These are phyloP conservation scores for Fusarium sp. DNA, from an alignment of 2,329 filamentous ascomycete genomes.

Conservation along the genomic window DNA sequence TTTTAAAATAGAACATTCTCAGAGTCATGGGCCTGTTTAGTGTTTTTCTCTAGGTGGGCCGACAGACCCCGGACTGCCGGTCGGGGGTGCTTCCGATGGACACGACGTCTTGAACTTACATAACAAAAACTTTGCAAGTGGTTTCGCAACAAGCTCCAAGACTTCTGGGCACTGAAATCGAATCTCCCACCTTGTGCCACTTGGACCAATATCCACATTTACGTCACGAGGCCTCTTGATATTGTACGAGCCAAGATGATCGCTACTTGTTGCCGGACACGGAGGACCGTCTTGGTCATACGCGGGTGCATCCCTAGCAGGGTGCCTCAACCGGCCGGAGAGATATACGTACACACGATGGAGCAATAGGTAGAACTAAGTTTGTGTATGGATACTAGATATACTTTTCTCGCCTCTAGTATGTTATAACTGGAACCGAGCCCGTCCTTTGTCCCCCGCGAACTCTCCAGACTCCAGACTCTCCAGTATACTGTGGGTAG, in stretches of 20 bases:
- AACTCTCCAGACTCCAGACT: conserved; percentile 10
- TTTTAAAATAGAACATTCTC: conserved; percentile 28
- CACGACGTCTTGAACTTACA: conserved; percentile 27
- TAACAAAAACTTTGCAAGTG: conserved; percentile 34
- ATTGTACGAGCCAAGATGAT: conserved; percentile 33
- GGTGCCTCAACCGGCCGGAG: background rate
- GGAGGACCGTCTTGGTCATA: conserved; percentile 17
- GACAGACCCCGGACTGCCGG: conserved; percentile 23
- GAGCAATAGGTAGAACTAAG: conserved; percentile 5
- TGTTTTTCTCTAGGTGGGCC: conserved; percentile 26
- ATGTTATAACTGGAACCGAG: conserved; percentile 30
- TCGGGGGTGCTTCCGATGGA: conserved; percentile 28
- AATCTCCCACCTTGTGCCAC: conserved; percentile 24
- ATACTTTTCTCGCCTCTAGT: conserved; percentile 11
- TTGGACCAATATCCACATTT: conserved; percentile 26
- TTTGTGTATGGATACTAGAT: conserved; percentile 11
- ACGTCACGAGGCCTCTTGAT: conserved; percentile 31
- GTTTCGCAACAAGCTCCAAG: conserved; percentile 33
- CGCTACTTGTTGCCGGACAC: conserved; percentile 32
- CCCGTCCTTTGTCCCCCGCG: conserved; percentile 20
- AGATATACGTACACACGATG: conserved; percentile 8
- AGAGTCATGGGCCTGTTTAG: conserved; percentile 37
- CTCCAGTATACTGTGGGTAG: conserved; percentile 18
- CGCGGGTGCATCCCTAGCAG: background rate
- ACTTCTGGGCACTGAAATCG: conserved; percentile 7